Conservation (phyloP, 768 basidiomycete genomes). For the Suillus alpinus region DNA sequence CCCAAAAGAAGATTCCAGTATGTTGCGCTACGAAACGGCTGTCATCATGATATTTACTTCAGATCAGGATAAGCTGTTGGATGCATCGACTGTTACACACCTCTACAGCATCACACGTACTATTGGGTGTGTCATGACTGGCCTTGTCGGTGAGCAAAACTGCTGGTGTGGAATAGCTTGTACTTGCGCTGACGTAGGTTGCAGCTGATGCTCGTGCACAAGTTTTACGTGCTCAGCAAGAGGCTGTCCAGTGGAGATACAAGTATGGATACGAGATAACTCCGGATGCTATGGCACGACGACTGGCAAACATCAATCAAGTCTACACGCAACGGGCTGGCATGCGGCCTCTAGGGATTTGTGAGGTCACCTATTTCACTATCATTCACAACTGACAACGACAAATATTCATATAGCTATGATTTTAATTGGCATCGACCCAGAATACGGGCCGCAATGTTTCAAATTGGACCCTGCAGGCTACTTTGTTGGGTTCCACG, state of each 20-base stretch:
- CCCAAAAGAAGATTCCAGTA: constrained; percentile 98
- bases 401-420: constrained; percentile 56
- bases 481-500: constrained; percentile 98
- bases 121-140: constrained; percentile 98
- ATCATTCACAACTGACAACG: neutral
- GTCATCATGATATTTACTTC: constrained; percentile 3
- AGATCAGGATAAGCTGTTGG: constrained; percentile 90
- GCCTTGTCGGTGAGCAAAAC: constrained; percentile 72
- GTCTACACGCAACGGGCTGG: constrained; percentile 97
- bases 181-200: constrained; percentile 1
- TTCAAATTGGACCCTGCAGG: constrained; percentile 99
- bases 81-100: constrained; percentile 91
- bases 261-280: constrained; percentile 99
- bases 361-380: constrained; percentile 44
- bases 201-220: constrained; percentile 91
- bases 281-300: constrained; percentile 90
- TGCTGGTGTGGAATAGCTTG: neutral
- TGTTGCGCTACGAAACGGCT: constrained; percentile 30
- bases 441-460: constrained; percentile 89
- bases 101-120: constrained; percentile 94
- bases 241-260: constrained; percentile 92
- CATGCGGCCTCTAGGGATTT: constrained; percentile 95
- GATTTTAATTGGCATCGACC: constrained; percentile 92
- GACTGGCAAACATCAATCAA: constrained; percentile 97
- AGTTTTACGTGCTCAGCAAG: constrained; percentile 78